Evolutionary conservation across 1,284 basidiomycete species (phyloP).

Genomic region (Mixia osmundae): DNA sequence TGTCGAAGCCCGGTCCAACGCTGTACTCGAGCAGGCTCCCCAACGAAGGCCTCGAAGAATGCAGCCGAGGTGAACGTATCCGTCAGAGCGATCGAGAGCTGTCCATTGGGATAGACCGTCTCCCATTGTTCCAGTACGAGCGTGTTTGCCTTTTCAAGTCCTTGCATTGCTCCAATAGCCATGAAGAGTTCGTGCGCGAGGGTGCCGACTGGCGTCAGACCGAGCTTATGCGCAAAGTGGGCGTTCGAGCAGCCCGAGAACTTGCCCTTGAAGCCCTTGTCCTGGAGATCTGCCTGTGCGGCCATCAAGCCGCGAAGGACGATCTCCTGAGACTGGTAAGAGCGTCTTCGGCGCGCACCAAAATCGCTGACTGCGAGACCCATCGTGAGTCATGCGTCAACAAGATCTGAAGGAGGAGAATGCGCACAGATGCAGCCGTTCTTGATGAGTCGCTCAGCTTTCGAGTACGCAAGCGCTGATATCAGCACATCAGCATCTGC

Average conservation of each 20-base stretch:
- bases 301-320: constrained; percentile 45
- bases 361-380: constrained; percentile 79
- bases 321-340: constrained; percentile 51
- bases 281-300: constrained; percentile 33
- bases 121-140: constrained; percentile 65
- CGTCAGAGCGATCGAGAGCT: constrained; percentile 50
- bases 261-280: constrained; percentile 28
- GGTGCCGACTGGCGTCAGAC: constrained; percentile 32
- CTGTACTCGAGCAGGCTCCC: constrained; percentile 35
- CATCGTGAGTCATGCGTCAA: no score
- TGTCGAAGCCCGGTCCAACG: constrained; percentile 68
- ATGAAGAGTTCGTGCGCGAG: constrained; percentile 54
- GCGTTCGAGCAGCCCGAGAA: constrained; percentile 75
- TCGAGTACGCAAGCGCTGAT: constrained; percentile 38
- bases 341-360: constrained; percentile 68
- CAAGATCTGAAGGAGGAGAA: no score
- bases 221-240: constrained; percentile 52
- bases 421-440: no score
- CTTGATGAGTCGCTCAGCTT: constrained; percentile 42
- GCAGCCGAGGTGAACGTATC: constrained; percentile 63
- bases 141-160: constrained; percentile 51
- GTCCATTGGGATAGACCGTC: constrained; percentile 24
- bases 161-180: constrained; percentile 64
- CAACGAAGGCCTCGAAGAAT: constrained; percentile 49
- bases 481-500: constrained; percentile 11